Evolutionary conservation across 108 stramenopile species (phyloP).

Genomic region (Craspedostauros australis): DNA sequence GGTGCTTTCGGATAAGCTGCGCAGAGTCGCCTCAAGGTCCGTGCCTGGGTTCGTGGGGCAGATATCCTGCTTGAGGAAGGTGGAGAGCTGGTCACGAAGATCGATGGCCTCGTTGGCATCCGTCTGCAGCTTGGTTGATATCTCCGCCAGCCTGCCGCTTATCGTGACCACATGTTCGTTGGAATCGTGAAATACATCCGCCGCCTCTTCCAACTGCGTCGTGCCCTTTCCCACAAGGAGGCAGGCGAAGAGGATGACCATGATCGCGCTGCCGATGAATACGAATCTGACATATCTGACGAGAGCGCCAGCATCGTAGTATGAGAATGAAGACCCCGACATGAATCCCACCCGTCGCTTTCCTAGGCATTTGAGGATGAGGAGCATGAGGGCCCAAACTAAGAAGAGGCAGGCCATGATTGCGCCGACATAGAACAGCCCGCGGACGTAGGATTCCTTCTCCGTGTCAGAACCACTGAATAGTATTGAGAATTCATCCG

Average conservation of each 20-base stretch:
- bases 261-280: conserved; percentile 1
- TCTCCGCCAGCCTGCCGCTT: not conserved
- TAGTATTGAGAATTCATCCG: conserved; percentile 25
- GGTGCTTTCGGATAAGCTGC: conserved; percentile 5
- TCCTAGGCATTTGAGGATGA: conserved; percentile 37
- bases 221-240: conserved; percentile 22
- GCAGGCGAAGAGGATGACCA: conserved; percentile 26
- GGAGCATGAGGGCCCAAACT: conserved; percentile 19
- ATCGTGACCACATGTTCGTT: conserved; percentile 23
- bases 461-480: conserved; percentile 8
- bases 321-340: conserved; percentile 23
- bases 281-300: conserved; percentile 3
- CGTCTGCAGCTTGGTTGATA: conserved; percentile 13
- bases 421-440: conserved; percentile 22
- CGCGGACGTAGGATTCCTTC: conserved; percentile 12
- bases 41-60: conserved; percentile 17
- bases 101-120: conserved; percentile 11
- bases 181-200: conserved; percentile 13
- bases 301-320: not conserved
- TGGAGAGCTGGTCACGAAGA: conserved; percentile 17
- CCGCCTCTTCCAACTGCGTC: conserved; percentile 12
- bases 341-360: conserved; percentile 27
- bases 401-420: conserved; percentile 25
- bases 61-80: conserved; percentile 23
- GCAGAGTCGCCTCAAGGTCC: conserved; percentile 1